Percentiles rank a stretch among this genome's conserved stretches.
Evolutionary conservation across 495 filamentous ascomycete species (phyloP).

Genomic region (Glarea lozoyensis): DNA sequence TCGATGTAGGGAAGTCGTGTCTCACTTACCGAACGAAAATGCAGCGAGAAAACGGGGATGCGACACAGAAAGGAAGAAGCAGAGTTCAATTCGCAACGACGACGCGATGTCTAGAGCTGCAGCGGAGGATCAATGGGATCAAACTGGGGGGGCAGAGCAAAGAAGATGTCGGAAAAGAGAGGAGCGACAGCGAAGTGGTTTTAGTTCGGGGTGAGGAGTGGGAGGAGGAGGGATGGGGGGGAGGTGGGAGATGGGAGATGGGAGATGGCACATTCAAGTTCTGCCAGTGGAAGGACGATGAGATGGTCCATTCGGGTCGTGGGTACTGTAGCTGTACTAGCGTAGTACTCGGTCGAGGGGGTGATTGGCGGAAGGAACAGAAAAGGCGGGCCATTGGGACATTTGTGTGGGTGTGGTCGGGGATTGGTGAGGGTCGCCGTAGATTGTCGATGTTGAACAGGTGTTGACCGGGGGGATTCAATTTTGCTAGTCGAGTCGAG

Average conservation of each 20-base stretch:
- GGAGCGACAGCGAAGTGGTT: constrained; percentile 3
- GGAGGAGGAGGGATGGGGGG: constrained; percentile 13
- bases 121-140: no score
- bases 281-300: constrained; percentile 6
- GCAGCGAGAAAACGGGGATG: constrained; percentile 1
- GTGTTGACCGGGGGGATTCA: no score
- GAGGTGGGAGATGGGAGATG: not conserved
- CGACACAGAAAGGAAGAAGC: constrained; percentile 17
- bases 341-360: not conserved
- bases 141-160: no score
- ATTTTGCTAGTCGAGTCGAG: not conserved
- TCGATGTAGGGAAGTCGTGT: not conserved
- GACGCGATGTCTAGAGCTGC: no score
- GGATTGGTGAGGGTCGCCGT: not conserved
- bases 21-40: constrained; percentile 17
- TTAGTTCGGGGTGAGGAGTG: constrained; percentile 13
- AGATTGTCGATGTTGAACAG: no score
- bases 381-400: not conserved
- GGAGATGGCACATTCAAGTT: not conserved
- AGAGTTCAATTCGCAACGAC: no score
- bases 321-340: not conserved
- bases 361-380: not conserved
- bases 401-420: not conserved
- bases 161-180: constrained; percentile 13
- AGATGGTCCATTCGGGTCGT: constrained; percentile 1